A percentile compares a stretch with the other conserved stretches of the same genome.
phyloP scores from a whole-genome alignment of 1,284 basidiomycete genomes.

The Heterobasidion annosum region DNA sequence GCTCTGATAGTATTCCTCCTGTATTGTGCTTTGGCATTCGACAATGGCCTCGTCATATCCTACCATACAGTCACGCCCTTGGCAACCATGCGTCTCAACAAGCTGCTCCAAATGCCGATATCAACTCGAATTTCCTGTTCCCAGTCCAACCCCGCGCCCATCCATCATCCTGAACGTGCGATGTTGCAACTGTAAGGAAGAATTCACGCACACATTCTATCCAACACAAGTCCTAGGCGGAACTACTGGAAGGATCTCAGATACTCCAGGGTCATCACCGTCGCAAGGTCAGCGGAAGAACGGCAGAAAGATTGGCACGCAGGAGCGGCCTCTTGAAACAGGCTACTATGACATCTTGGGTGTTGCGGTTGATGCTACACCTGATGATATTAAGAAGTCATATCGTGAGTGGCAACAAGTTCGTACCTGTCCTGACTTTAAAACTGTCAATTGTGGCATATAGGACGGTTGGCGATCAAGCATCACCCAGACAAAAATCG shows the following conservation, averaged over 20 bases:
- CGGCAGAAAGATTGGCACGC: constrained; percentile 72
- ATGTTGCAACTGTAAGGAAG: constrained; percentile 57
- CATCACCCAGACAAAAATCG: constrained; percentile 91
- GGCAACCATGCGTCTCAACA: constrained; percentile 55
- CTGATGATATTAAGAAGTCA: constrained; percentile 91
- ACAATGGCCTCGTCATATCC: constrained; percentile 20
- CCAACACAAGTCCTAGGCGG: constrained; percentile 41
- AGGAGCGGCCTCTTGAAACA: constrained; percentile 84
- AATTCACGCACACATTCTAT: constrained; percentile 57
- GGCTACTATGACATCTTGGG: constrained; percentile 85
- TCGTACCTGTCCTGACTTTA: neutral
- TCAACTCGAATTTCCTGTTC: constrained; percentile 69
- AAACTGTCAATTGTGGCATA: constrained; percentile 2
- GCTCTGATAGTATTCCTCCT: neutral
- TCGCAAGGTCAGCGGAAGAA: constrained; percentile 24
- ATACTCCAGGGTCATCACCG: constrained; percentile 17
- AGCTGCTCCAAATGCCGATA: constrained; percentile 54
- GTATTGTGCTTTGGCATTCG: neutral
- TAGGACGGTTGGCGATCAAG: constrained; percentile 90
- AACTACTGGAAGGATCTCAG: constrained; percentile 8
- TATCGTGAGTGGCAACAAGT: constrained; percentile 55
- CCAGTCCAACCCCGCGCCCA: constrained; percentile 52
- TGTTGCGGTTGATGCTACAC: constrained; percentile 64
- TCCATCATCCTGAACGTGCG: constrained; percentile 60
- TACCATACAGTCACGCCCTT: constrained; percentile 48